Evolutionary conservation across 1,284 basidiomycete genomes (phyloP).

Genomic region (Pseudozyma tsukubaensis): DNA sequence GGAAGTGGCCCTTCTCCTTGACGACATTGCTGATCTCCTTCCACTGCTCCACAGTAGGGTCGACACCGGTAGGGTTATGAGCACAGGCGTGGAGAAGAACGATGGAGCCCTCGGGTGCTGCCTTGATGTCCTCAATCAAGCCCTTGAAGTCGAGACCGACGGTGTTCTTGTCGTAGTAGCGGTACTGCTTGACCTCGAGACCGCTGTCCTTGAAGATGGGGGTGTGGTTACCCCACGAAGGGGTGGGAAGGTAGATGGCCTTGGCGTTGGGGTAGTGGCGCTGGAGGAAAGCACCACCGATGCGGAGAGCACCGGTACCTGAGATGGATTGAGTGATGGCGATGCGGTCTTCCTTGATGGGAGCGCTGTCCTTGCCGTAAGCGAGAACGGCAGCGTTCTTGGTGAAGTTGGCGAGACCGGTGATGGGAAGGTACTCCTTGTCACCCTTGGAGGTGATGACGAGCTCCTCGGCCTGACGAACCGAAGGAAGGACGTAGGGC

Average conservation of each 20-base stretch:
- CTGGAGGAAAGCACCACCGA: conserved; percentile 89
- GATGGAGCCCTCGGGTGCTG: conserved; percentile 71
- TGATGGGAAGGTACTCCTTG: conserved; percentile 99
- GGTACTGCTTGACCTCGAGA: conserved; percentile 89
- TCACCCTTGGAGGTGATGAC: conserved; percentile 79
- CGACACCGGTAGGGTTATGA: conserved; percentile 71
- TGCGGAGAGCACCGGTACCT: conserved; percentile 95
- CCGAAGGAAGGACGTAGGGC: conserved; percentile 90
- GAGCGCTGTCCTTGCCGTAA: conserved; percentile 80
- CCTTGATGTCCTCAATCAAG: conserved; percentile 67
- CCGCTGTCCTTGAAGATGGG: conserved; percentile 82
- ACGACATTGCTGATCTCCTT: conserved; percentile 65
- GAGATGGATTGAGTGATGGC: conserved; percentile 96
- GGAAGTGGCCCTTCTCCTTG: conserved; percentile 83
- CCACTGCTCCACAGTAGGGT: conserved; percentile 68
- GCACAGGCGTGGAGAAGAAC: conserved; percentile 73
- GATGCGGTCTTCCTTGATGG: conserved; percentile 77
- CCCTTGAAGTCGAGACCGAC: conserved; percentile 69
- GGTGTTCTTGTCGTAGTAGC: conserved; percentile 71
- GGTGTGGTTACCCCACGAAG: conserved; percentile 98
- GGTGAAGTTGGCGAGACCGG: conserved; percentile 87
- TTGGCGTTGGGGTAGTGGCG: conserved; percentile 89
- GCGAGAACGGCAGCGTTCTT: conserved; percentile 90
- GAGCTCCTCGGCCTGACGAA: conserved; percentile 89
- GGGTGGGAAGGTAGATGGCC: conserved; percentile 90